Conservation (phyloP, 2,329 filamentous ascomycete species). For the Ceratocystis huliohia region DNA sequence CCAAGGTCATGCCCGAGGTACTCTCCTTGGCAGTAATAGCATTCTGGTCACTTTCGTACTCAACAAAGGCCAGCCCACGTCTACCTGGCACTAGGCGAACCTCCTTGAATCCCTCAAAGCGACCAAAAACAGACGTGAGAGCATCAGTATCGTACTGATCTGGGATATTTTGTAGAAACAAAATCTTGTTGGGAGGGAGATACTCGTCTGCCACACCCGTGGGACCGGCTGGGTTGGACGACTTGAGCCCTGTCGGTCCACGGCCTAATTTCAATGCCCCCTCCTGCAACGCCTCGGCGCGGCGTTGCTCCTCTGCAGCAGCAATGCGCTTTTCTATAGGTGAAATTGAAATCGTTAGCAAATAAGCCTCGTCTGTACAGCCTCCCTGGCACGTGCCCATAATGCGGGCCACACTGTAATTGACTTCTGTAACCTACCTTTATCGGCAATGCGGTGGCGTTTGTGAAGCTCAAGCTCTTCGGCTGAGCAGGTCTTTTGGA, state of each 20-base stretch:
- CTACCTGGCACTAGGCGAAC: conserved; percentile 78
- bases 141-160: conserved; percentile 73
- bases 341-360: not conserved
- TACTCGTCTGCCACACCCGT: conserved; percentile 92
- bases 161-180: conserved; percentile 86
- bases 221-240: conserved; percentile 52
- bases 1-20: conserved; percentile 70
- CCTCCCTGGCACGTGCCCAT: not conserved
- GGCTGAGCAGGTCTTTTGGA: conserved; percentile 56
- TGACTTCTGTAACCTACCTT: conserved; percentile 47
- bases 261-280: conserved; percentile 38
- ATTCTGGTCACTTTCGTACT: conserved; percentile 82
- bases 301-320: conserved; percentile 64
- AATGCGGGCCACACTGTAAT: not conserved
- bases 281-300: conserved; percentile 44
- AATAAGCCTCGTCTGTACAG: conserved; percentile 29
- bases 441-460: conserved; percentile 70
- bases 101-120: conserved; percentile 90
- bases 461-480: conserved; percentile 85
- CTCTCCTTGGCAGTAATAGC: conserved; percentile 91
- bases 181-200: conserved; percentile 89
- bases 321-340: conserved; percentile 62
- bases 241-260: conserved; percentile 58
- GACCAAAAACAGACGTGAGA: conserved; percentile 67
- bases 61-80: conserved; percentile 84